These are phyloP conservation scores for Gentiana dahurica DNA, from an alignment of 257 asterid genomes.

Conservation along the genomic window DNA sequence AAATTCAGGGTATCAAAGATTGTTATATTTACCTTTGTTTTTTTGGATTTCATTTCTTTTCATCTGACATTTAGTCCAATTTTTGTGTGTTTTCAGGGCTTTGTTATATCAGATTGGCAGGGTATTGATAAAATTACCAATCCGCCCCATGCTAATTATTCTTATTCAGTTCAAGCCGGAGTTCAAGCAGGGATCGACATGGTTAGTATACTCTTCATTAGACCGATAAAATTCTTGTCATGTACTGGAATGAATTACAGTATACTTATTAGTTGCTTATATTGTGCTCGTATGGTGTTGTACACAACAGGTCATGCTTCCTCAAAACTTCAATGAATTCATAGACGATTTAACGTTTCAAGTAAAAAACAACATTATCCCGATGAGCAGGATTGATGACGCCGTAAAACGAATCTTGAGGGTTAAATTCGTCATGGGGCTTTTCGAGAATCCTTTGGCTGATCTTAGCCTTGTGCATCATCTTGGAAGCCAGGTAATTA, in stretches of 20 bases:
- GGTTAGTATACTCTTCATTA: constrained; percentile 30
- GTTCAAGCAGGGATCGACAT: constrained; percentile 76
- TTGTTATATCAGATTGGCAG: constrained; percentile 80
- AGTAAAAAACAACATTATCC: constrained; percentile 27
- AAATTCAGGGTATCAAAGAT: constrained; percentile 39
- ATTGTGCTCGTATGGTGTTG: too few relatives aligned
- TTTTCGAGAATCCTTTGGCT: constrained; percentile 37
- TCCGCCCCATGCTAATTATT: constrained; percentile 66
- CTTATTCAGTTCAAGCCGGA: constrained; percentile 82
- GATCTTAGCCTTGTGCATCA: constrained; percentile 24
- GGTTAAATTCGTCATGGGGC: constrained; percentile 32
- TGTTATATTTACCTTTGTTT: neutral
- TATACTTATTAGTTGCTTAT: too few relatives aligned
- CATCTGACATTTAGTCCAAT: neutral
- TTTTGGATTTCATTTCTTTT: neutral
- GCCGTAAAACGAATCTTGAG: constrained; percentile 38
- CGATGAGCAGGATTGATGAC: constrained; percentile 36
- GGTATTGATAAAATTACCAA: constrained; percentile 68
- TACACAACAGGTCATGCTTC: constrained; percentile 29
- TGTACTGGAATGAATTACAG: too few relatives aligned
- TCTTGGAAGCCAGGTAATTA: constrained; percentile 30
- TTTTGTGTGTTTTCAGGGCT: constrained; percentile 43
- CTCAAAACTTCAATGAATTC: constrained; percentile 23
- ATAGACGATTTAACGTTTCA: constrained; percentile 19
- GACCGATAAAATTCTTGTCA: too few relatives aligned